A percentile compares a stretch with the other conserved stretches of the same genome.
These are phyloP conservation scores for Saturnispora diversa DNA, from an alignment of 805 yeast species.

Conservation along the genomic window DNA sequence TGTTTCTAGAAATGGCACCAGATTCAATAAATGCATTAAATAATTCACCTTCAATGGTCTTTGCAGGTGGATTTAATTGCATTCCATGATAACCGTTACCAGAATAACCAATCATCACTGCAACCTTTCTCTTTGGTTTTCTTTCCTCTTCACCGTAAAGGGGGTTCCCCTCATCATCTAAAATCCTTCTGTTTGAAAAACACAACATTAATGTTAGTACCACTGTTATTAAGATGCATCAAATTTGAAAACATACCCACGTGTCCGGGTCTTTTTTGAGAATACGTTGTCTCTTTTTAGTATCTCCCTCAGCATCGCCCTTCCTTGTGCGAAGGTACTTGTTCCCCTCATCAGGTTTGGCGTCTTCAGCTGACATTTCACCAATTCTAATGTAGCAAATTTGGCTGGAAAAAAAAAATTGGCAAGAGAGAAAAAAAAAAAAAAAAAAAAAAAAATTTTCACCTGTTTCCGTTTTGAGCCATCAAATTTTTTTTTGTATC, in stretches of 20 bases:
- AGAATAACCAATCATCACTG: conserved; percentile 85
- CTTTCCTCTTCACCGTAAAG: conserved; percentile 45
- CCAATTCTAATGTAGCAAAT: not conserved
- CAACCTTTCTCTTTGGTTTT: conserved; percentile 83
- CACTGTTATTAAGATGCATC: not conserved
- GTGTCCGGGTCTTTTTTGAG: conserved; percentile 32
- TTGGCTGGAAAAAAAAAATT: conserved; percentile 4
- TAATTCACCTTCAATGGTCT: conserved; percentile 85
- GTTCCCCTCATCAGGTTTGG: conserved; percentile 7
- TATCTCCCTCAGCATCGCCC: conserved; percentile 23
- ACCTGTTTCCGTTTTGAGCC: not conserved
- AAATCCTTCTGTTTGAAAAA: conserved; percentile 29
- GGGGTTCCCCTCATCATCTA: conserved; percentile 60
- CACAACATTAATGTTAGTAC: conserved; percentile 4
- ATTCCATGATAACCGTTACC: conserved; percentile 96
- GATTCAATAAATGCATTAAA: conserved; percentile 77
- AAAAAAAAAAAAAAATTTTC: not conserved
- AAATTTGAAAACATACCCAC: conserved; percentile 45
- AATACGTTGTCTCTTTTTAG: conserved; percentile 26
- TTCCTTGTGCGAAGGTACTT: conserved; percentile 18
- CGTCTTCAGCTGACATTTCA: not conserved
- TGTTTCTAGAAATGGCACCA: conserved; percentile 82
- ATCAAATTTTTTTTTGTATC: too few relatives aligned
- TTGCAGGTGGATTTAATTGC: conserved; percentile 84
- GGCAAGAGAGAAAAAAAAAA: not conserved